Evolutionary conservation across 257 asterid genomes (phyloP), one percentile per base, ranked within the genome.

Genomic region (Echium plantagineum): DNA sequence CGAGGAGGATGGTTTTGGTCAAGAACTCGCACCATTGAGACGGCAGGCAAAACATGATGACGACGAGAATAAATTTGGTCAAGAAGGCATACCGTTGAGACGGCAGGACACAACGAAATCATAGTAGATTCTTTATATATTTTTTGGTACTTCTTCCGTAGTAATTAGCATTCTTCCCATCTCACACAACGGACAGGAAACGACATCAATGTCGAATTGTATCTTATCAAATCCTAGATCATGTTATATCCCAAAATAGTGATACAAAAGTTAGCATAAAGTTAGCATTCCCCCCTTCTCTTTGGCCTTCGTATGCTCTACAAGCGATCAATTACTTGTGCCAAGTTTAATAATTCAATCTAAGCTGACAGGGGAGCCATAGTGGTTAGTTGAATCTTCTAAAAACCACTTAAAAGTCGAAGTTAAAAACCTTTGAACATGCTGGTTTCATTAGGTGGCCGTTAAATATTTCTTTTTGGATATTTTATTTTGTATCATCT

Each of bases 11-110:
- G 80, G 81, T 42, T 42, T 42, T 13, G 49, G 49, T 48, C 81
- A 74, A 63, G 95, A 90, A 80, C 94, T 86, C 17, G 13, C 16
- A 12, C 49, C 49, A 42, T 42, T 42, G 49, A 42, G 49, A 42
- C 76, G 85, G 66, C 83, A 68, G 13, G 69, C 78, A 5, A 89
- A 80, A 71, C 89, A 84, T 26, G 62, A 52, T 0, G 84, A 84
- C 19, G 94, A 81, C 61, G 91, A 76, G 59, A 75, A 84, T 76
- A 78, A 79, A 12, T 42, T 42, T 42, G 49, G 49, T 52, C 81
- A 74, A 63, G 97, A 90, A 80, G 95, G 88, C 57, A 77, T 86
- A 61, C 97, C 95, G 52, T 72, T 89, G 55, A 77, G 75, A 77
- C 93, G 93, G 67, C 90, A 85, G 66, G 96, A 85, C 46, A 66